phyloP scores from a whole-genome alignment of 441 rosid genomes.

The Dalechampia spathulata region DNA sequence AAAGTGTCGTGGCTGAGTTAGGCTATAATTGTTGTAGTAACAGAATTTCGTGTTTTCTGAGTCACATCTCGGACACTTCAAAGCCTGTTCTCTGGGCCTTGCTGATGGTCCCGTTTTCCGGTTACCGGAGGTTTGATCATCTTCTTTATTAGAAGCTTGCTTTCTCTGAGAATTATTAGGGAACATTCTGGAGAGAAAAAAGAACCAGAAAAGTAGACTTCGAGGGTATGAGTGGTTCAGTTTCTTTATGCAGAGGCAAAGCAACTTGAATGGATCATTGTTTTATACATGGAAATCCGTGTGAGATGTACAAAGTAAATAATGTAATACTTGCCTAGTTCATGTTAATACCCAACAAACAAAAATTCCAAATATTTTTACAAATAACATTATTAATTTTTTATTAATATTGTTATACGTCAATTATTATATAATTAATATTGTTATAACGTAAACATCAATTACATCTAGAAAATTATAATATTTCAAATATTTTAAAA shows the following conservation, averaged over 20 bases:
- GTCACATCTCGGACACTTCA: slow-evolving; percentile 90
- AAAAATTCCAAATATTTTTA: too few relatives aligned
- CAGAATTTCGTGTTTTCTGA: slow-evolving; percentile 86
- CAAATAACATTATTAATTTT: slow-evolving; percentile 29
- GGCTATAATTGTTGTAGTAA: too few relatives aligned
- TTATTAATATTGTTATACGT: too few relatives aligned
- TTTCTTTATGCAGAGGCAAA: slow-evolving; percentile 40
- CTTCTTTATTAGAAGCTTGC: slow-evolving; percentile 29
- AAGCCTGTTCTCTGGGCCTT: slow-evolving; percentile 49
- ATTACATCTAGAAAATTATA: too few relatives aligned
- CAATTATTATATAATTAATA: too few relatives aligned
- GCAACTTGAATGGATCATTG: slow-evolving; percentile 40
- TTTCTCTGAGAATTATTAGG: slow-evolving; percentile 30
- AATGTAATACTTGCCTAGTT: too few relatives aligned
- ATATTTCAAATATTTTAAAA: too few relatives aligned
- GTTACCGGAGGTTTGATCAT: slow-evolving; percentile 32
- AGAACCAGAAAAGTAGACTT: background rate
- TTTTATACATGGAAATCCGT: slow-evolving; percentile 40
- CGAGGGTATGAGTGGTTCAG: background rate
- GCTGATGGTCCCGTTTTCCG: slow-evolving; percentile 29
- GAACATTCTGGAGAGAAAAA: slow-evolving; percentile 31
- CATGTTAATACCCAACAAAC: too few relatives aligned
- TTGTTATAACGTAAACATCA: too few relatives aligned
- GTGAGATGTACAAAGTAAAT: too few relatives aligned
- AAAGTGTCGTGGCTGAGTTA: too few relatives aligned